phyloP scores from a whole-genome alignment of 805 yeast genomes.

The Schwanniomyces yamadae region DNA sequence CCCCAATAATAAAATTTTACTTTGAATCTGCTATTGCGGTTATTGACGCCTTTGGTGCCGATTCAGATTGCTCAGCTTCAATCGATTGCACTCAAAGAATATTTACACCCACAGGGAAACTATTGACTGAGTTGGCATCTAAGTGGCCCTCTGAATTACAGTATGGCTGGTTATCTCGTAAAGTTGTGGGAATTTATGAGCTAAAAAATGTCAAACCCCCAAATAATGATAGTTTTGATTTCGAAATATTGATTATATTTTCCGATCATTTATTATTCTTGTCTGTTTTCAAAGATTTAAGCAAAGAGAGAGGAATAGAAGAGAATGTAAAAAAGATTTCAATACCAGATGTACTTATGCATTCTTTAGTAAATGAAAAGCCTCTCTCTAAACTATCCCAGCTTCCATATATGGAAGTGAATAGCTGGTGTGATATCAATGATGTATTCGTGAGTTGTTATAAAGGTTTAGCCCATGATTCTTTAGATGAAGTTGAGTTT shows the following conservation, averaged over 20 bases:
- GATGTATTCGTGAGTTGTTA: conserved; percentile 53
- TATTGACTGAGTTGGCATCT: conserved; percentile 77
- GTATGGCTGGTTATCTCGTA: conserved; percentile 82
- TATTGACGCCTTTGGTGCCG: conserved; percentile 76
- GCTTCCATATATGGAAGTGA: conserved; percentile 69
- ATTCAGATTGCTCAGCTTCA: conserved; percentile 20
- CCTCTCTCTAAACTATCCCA: conserved; percentile 52
- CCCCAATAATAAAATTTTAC: conserved; percentile 33
- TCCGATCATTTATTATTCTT: conserved; percentile 76
- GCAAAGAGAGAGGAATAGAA: conserved; percentile 27
- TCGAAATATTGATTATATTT: conserved; percentile 68
- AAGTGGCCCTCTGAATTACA: conserved; percentile 88
- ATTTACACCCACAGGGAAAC: conserved; percentile 88
- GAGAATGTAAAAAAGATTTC: conserved; percentile 49
- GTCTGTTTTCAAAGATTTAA: conserved; percentile 28
- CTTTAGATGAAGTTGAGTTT: conserved; percentile 15
- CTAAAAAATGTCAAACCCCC: conserved; percentile 24
- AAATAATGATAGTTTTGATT: conserved; percentile 10
- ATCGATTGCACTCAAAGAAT: conserved; percentile 49
- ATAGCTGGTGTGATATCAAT: conserved; percentile 62
- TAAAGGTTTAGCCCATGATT: conserved; percentile 15
- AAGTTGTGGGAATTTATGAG: conserved; percentile 76
- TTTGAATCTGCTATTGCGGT: conserved; percentile 59
- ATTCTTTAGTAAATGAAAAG: conserved; percentile 81
- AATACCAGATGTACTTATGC: conserved; percentile 81